These are phyloP conservation scores for Penicillium polonicum DNA, from an alignment of 2,329 filamentous ascomycete species.

Conservation along the genomic window DNA sequence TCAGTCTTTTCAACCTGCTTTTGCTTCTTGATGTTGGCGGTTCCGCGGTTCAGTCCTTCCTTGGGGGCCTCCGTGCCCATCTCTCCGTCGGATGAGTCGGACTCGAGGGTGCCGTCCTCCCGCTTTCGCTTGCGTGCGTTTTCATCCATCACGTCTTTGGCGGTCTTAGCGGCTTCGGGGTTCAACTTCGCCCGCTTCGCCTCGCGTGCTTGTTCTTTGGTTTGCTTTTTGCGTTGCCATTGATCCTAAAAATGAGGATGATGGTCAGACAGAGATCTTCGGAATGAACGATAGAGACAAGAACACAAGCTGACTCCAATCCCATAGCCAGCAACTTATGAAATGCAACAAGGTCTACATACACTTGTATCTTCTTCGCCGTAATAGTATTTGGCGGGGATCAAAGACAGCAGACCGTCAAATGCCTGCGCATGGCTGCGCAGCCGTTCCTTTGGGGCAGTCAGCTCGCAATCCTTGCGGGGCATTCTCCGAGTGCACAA, in stretches of 20 bases:
- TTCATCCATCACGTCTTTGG: slow-evolving; percentile 91
- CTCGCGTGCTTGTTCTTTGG: slow-evolving; percentile 79
- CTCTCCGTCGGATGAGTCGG: slow-evolving; percentile 49
- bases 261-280: slow-evolving; percentile 14
- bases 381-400: slow-evolving; percentile 88
- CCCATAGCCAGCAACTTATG: not conserved
- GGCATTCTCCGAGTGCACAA: slow-evolving; percentile 24
- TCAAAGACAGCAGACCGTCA: slow-evolving; percentile 80
- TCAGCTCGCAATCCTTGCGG: slow-evolving; percentile 22
- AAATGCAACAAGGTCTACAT: slow-evolving; percentile 46
- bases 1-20: slow-evolving; percentile 46
- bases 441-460: slow-evolving; percentile 45
- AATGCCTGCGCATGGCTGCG: slow-evolving; percentile 68
- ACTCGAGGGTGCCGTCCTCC: slow-evolving; percentile 57
- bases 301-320: slow-evolving; percentile 11
- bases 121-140: slow-evolving; percentile 77
- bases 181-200: slow-evolving; percentile 87
- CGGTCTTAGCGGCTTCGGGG: slow-evolving; percentile 84
- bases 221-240: slow-evolving; percentile 95
- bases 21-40: slow-evolving; percentile 53
- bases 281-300: slow-evolving; percentile 10
- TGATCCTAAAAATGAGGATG: slow-evolving; percentile 63
- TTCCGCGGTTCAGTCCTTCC: slow-evolving; percentile 59
- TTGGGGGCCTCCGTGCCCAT: slow-evolving; percentile 52
- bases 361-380: slow-evolving; percentile 74